A percentile compares a stretch with the other conserved stretches of the same genome.
These are phyloP conservation scores for Aplosporella prunicola DNA, from an alignment of 2,329 filamentous ascomycete species.

Conservation along the genomic window DNA sequence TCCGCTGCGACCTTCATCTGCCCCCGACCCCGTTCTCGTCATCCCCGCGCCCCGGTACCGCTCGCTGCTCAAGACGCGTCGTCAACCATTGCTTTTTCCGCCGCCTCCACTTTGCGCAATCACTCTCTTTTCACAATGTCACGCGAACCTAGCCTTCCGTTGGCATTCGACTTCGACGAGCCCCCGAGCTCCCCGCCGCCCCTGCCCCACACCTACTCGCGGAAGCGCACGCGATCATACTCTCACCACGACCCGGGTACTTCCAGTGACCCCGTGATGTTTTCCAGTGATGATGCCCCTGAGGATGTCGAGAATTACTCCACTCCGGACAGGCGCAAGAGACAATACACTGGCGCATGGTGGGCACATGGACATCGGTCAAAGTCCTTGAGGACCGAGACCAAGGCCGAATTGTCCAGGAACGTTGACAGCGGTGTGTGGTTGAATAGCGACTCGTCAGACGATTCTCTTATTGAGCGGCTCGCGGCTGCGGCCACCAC, in stretches of 20 bases:
- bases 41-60: constrained; percentile 5
- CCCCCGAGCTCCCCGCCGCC: constrained; percentile 11
- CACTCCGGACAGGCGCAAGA: constrained; percentile 48
- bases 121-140: constrained; percentile 4
- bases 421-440: constrained; percentile 62
- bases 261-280: constrained; percentile 54
- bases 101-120: neutral
- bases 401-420: constrained; percentile 46
- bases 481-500: constrained; percentile 18
- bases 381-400: constrained; percentile 18
- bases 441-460: constrained; percentile 51
- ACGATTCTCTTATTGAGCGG: constrained; percentile 38
- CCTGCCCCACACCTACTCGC: constrained; percentile 1
- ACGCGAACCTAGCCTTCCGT: constrained; percentile 6
- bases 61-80: constrained; percentile 6
- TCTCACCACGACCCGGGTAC: constrained; percentile 4
- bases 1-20: neutral
- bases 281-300: constrained; percentile 56
- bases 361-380: constrained; percentile 44
- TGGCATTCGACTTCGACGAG: constrained; percentile 2
- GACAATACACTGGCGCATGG: constrained; percentile 57
- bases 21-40: neutral
- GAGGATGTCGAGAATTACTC: constrained; percentile 53
- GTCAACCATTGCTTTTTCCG: constrained; percentile 7
- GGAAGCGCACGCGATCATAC: constrained; percentile 8